Base-by-base conservation (phyloP, 768 basidiomycete species). In the Mycena alexandri region DNA sequence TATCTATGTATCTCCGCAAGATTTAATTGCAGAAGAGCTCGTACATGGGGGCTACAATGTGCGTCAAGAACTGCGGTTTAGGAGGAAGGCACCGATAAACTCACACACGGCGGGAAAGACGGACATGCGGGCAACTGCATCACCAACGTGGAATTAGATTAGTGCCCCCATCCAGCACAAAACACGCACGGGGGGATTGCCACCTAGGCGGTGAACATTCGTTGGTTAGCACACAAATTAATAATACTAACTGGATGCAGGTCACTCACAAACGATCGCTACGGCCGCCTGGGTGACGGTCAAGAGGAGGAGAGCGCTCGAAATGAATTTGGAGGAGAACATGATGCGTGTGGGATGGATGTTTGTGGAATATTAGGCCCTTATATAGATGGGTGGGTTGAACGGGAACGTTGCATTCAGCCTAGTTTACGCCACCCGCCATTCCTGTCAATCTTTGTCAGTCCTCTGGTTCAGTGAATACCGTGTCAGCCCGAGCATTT, bases 121-220 rank as follows among this genome's bases (percentile, higher is more conserved):
- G 55, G 55, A 38, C 55, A 56, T 41, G 55, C 41, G 42, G 55
- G 41, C 41, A 56, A 13, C 55, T 56, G n/a, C 25, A 17, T 7
- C 24, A 42, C 7, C 19, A 29, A 14, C 8, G 2, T 43, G n/a
- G 16, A 17, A n/a, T 56, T 44, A 56, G 24, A 43, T 8, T 22
- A n/a, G 13, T 17, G 24, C 25, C 43, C 41, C 8, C 24, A 29
- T 44, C 24, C 25, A 22, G 11, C n/a, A 12, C 14, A 56, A 3
- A 56, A 44, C 5, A 43, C 55, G n/a, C 43, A 56, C 55, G 7
- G 55, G 41, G 42, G 55, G 55, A 44, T 44, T 22, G 8, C 55
- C 55, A 56, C 55, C 55, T 56, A 56, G 17, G 8, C 7, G n/a
- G 25, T 24, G 41, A 42, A 44, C 8, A 12, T 33, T 6, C 4